These are phyloP conservation scores for Phoma sp. DNA, from an alignment of 2,329 filamentous ascomycete species.

Conservation along the genomic window DNA sequence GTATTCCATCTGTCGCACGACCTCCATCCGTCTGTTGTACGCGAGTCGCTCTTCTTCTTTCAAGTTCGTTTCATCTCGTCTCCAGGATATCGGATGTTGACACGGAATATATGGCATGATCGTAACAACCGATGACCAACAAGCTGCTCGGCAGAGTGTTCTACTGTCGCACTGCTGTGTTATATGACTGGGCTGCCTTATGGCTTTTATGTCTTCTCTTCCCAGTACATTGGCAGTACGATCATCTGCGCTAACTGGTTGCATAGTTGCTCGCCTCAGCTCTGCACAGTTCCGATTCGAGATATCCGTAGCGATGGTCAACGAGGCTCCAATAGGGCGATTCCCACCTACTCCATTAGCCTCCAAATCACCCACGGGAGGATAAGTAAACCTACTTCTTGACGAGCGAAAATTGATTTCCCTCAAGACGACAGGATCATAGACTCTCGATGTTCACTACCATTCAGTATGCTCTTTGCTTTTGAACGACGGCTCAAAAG, in stretches of 20 bases:
- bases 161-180: not conserved
- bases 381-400: conserved; percentile 4
- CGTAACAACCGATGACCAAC: not conserved
- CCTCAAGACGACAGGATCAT: not conserved
- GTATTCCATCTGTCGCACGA: conserved; percentile 30
- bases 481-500: not conserved
- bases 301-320: conserved; percentile 1
- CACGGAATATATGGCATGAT: not conserved
- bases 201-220: conserved; percentile 5
- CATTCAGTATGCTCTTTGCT: not conserved
- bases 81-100: not conserved
- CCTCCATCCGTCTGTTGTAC: conserved; percentile 23
- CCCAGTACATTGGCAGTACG: not conserved
- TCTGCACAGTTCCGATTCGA: not conserved
- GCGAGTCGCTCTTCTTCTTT: conserved; percentile 7
- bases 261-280: conserved; percentile 2
- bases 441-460: not conserved
- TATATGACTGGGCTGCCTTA: not conserved
- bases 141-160: not conserved
- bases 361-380: not conserved
- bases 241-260: not conserved
- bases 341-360: conserved; percentile 1
- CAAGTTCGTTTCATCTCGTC: not conserved
- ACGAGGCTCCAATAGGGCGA: conserved; percentile 3
- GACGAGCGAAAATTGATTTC: not conserved